These are phyloP conservation scores for Crepidotus variabilis DNA, from an alignment of 768 basidiomycete genomes.

Conservation along the genomic window DNA sequence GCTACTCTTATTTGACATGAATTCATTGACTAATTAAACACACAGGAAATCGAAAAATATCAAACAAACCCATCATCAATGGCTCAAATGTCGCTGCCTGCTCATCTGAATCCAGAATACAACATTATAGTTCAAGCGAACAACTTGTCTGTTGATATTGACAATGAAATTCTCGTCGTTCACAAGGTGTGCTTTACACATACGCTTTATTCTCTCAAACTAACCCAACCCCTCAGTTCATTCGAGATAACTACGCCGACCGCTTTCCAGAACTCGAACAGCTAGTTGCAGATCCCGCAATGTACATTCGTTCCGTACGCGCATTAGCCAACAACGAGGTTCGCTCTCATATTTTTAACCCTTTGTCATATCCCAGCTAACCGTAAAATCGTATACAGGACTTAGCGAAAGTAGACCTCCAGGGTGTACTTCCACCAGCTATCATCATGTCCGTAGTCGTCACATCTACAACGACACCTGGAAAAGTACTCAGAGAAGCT, in stretches of 20 bases:
- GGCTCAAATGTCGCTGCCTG: constrained; percentile 73
- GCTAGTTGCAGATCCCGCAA: constrained; percentile 84
- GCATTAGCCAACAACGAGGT: constrained; percentile 83
- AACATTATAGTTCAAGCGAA: constrained; percentile 95
- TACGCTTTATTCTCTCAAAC: constrained; percentile 8
- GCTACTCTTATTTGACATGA: no score
- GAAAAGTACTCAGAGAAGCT: constrained; percentile 60
- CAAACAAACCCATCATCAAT: constrained; percentile 73
- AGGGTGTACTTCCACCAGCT: constrained; percentile 78
- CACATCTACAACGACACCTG: constrained; percentile 89
- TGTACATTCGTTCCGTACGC: constrained; percentile 91
- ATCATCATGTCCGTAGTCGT: constrained; percentile 95
- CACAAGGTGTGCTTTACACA: constrained; percentile 65
- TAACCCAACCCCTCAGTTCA: constrained; percentile 56
- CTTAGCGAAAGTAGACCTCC: constrained; percentile 79
- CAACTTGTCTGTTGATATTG: constrained; percentile 96
- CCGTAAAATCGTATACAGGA: constrained; percentile 52
- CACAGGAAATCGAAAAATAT: constrained; percentile 87
- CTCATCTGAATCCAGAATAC: constrained; percentile 93
- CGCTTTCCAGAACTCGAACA: constrained; percentile 98
- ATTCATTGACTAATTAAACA: neutral
- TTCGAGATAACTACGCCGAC: constrained; percentile 93
- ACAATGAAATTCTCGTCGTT: constrained; percentile 95
- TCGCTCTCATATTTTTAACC: constrained; percentile 11
- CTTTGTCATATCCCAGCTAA: constrained; percentile 1